Evolutionary conservation across 2,329 filamentous ascomycete species (phyloP), one percentile per base, ranked within the genome.

Genomic region (Pleomassaria siparia): DNA sequence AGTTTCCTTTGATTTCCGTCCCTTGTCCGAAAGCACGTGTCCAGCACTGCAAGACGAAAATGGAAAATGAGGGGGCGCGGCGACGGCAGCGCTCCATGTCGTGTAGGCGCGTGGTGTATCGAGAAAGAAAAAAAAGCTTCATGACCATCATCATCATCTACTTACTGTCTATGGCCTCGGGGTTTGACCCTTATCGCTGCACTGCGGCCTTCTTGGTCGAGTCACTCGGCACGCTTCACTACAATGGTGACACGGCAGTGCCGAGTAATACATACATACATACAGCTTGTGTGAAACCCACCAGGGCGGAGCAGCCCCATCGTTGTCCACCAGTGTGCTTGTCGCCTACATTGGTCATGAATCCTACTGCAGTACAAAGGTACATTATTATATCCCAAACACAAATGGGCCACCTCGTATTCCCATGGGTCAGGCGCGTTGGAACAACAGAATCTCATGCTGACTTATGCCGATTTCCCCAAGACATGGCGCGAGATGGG

Each of bases 161-260:
- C n/a, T n/a, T n/a, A n/a, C n/a, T n/a, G n/a, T n/a, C n/a, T n/a
- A n/a, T n/a, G n/a, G n/a, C n/a, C n/a, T n/a, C n/a, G n/a, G n/a
- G 30, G 25, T 7, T 21, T 12, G 22, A 16, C 33, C 43, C 30
- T 62, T 62, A 62, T 63, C 61, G 56, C 46, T 20, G 58, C 59
- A 58, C 39, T 41, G 44, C 52, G 44, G 50, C 50, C 43, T 32
- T 46, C 32, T 16, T 20, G 32, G 32, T 35, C 32, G 32, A 35
- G 20, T 35, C 32, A 35, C 32, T 20, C 6, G 5, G 29, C 15
- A 12, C 12, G 25, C 25, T 26, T 26, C 25, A 12, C 25, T 26
- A 12, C 33, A 37, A 57, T 56, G 58, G 56, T 36, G 43, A 44
- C 51, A n/a, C n/a, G n/a, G n/a, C n/a, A n/a, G n/a, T n/a, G n/a